phyloP scores from a whole-genome alignment of 2,329 filamentous ascomycete species.

The Hymenotorrendiella dingleyae region DNA sequence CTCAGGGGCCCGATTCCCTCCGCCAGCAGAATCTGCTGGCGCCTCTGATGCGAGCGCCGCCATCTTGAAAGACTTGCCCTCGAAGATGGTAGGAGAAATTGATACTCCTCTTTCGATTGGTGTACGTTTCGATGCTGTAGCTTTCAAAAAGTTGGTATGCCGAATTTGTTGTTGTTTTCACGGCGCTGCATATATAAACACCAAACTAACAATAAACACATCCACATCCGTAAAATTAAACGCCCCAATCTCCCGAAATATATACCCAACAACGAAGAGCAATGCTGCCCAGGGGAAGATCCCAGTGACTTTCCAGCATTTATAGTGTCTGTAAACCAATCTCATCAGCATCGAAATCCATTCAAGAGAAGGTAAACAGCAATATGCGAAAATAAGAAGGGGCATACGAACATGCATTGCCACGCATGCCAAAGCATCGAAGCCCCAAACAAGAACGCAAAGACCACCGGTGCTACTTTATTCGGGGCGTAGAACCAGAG shows the following conservation, averaged over 20 bases:
- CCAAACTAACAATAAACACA: conserved; percentile 39
- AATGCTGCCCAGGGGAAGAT: conserved; percentile 49
- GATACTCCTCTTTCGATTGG: too few relatives aligned
- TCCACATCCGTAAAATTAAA: conserved; percentile 42
- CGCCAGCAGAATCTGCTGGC: too few relatives aligned
- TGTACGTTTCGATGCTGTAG: too few relatives aligned
- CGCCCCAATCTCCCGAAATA: conserved; percentile 46
- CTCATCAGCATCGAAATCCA: too few relatives aligned
- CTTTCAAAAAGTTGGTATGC: too few relatives aligned
- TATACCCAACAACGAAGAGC: conserved; percentile 51
- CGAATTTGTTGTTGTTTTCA: too few relatives aligned
- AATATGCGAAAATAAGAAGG: background rate
- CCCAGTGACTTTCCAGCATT: conserved; percentile 49
- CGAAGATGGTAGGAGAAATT: too few relatives aligned
- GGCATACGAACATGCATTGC: conserved; percentile 52
- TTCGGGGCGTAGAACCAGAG: conserved; percentile 47
- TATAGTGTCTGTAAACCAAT: conserved; percentile 49
- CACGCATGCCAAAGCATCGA: conserved; percentile 45
- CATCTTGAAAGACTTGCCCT: too few relatives aligned
- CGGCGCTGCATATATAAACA: conserved; percentile 28
- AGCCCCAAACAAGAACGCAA: conserved; percentile 41
- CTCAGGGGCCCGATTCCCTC: too few relatives aligned
- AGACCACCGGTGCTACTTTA: conserved; percentile 47
- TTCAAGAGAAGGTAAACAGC: background rate
- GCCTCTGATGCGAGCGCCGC: too few relatives aligned